phyloP scores from a whole-genome alignment of 1,139 yeast genomes.

The Nakaseomyces bracarensis region DNA sequence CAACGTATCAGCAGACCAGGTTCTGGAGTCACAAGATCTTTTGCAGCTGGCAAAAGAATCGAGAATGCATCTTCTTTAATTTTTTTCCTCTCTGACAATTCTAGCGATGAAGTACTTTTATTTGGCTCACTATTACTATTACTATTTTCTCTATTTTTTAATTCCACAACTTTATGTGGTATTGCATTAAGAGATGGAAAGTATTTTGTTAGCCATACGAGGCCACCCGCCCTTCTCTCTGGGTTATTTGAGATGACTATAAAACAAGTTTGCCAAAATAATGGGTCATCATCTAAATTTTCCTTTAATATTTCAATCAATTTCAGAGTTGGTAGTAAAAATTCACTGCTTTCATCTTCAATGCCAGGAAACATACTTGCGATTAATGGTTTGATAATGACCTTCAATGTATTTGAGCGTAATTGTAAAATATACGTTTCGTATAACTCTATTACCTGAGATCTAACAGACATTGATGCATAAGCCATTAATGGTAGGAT shows the following conservation, averaged over 20 bases:
- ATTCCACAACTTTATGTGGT: conserved; percentile 25
- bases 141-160: conserved; percentile 11
- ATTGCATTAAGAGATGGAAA: conserved; percentile 48
- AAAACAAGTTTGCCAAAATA: conserved; percentile 82
- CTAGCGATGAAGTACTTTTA: conserved; percentile 11
- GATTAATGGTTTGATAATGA: conserved; percentile 58
- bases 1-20: conserved; percentile 73
- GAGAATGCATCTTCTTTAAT: conserved; percentile 19
- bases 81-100: conserved; percentile 12
- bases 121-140: conserved; percentile 8
- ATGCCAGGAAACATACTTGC: conserved; percentile 76
- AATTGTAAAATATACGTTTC: conserved; percentile 48
- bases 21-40: conserved; percentile 60
- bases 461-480: conserved; percentile 83
- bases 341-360: conserved; percentile 86
- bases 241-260: conserved; percentile 67
- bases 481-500: conserved; percentile 74
- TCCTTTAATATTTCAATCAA: conserved; percentile 53
- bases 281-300: conserved; percentile 56
- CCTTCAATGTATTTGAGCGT: conserved; percentile 41
- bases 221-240: conserved; percentile 75
- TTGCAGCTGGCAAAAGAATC: conserved; percentile 46
- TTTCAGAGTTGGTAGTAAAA: conserved; percentile 51
- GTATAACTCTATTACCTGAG: conserved; percentile 57
- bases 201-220: conserved; percentile 62